Evolutionary conservation across 768 basidiomycete genomes (phyloP).

Genomic region (Suillus hirtellus): DNA sequence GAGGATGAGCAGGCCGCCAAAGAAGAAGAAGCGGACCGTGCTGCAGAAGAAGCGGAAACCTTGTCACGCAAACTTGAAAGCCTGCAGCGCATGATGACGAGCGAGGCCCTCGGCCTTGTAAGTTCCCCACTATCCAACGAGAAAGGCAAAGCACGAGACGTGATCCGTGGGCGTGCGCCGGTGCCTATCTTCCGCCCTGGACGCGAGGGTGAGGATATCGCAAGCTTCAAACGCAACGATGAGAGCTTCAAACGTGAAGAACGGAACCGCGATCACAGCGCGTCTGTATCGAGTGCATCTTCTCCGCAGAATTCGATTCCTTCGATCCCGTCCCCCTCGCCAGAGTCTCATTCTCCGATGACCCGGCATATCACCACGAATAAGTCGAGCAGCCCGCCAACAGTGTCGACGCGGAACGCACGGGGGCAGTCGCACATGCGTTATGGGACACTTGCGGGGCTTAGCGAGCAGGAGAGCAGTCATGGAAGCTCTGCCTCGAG

Average conservation of each 20-base stretch:
- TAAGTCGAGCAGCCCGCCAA: conserved; percentile 65
- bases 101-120: conserved; percentile 71
- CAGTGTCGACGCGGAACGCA: conserved; percentile 54
- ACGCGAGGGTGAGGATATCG: conserved; percentile 18
- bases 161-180: conserved; percentile 44
- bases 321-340: conserved; percentile 74
- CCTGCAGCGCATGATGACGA: conserved; percentile 72
- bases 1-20: conserved; percentile 51
- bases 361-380: conserved; percentile 50
- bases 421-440: conserved; percentile 50
- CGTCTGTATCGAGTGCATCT: conserved; percentile 71
- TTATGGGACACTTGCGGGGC: conserved; percentile 45
- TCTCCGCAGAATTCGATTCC: conserved; percentile 81
- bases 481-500: conserved; percentile 77
- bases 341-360: conserved; percentile 54
- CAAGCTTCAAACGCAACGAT: conserved; percentile 29
- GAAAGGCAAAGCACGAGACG: conserved; percentile 40
- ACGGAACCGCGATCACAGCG: conserved; percentile 58
- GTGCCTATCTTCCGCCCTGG: conserved; percentile 16
- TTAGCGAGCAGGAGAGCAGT: conserved; percentile 58
- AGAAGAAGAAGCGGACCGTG: conserved; percentile 71
- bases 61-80: conserved; percentile 68
- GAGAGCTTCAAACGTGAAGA: conserved; percentile 42
- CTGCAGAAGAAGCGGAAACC: conserved; percentile 65
- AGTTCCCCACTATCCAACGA: conserved; percentile 32